Evolutionary conservation across 345 rosid species (phyloP).

Genomic region (Eucalyptus regnans): DNA sequence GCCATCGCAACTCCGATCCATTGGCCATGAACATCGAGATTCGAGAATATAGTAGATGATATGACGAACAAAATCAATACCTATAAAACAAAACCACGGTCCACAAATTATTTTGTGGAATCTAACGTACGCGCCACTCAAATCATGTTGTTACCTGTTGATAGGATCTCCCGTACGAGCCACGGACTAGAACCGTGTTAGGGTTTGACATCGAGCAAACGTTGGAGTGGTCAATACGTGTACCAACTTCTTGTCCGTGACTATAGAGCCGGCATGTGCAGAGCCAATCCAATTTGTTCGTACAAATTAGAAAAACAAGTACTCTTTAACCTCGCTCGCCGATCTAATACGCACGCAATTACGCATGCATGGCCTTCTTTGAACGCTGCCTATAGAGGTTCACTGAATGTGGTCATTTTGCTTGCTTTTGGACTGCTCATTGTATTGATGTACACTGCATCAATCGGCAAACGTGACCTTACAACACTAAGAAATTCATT

Average conservation of each 20-base stretch:
- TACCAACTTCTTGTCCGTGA: not conserved
- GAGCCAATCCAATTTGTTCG: not conserved
- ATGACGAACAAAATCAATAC: not conserved
- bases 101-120: not conserved
- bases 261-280: not conserved
- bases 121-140: not conserved
- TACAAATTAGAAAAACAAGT: not conserved
- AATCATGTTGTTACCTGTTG: not conserved
- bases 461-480: not conserved
- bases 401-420: not conserved
- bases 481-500: not conserved
- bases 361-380: not conserved
- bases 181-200: not conserved
- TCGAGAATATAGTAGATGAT: not conserved
- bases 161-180: not conserved
- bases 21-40: not conserved
- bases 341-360: not conserved
- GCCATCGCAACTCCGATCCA: not conserved
- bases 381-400: not conserved
- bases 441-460: not conserved
- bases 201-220: not conserved
- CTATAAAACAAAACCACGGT: not conserved
- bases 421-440: not conserved
- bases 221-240: not conserved
- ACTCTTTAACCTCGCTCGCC: not conserved